Conservation (phyloP, 495 filamentous ascomycete genomes). For the Pseudevernia furfuracea region DNA sequence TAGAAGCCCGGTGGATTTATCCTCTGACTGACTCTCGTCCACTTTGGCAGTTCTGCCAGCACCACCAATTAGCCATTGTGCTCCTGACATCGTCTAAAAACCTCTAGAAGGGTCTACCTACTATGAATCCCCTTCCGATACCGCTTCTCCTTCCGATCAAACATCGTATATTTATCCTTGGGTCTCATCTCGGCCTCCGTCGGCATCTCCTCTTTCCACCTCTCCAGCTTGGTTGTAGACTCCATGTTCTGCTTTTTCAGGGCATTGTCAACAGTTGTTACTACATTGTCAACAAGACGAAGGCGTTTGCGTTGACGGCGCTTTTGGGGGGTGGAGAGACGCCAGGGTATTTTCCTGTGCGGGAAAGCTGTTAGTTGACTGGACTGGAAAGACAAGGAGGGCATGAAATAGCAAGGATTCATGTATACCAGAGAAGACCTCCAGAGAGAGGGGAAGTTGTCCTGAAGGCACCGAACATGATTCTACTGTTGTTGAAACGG, state of each 20-base stretch:
- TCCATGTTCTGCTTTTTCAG: constrained; percentile 58
- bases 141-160: constrained; percentile 88
- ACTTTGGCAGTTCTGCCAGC: constrained; percentile 75
- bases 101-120: constrained; percentile 43
- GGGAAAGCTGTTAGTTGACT: constrained; percentile 11
- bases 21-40: constrained; percentile 88
- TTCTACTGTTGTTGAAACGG: constrained; percentile 3
- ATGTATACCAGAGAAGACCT: constrained; percentile 73
- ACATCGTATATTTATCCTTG: constrained; percentile 95
- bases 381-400: neutral
- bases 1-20: constrained; percentile 92
- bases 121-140: constrained; percentile 97
- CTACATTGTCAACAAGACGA: constrained; percentile 73
- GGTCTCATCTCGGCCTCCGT: constrained; percentile 92
- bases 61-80: constrained; percentile 3
- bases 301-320: constrained; percentile 80
- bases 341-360: constrained; percentile 93
- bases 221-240: constrained; percentile 62
- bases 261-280: constrained; percentile 67
- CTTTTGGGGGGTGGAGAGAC: constrained; percentile 85
- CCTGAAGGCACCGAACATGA: constrained; percentile 78
- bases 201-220: constrained; percentile 94
- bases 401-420: neutral
- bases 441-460: constrained; percentile 65
- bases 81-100: constrained; percentile 1